Conservation (phyloP, 768 basidiomycete species). For the Favolaschia claudopus region DNA sequence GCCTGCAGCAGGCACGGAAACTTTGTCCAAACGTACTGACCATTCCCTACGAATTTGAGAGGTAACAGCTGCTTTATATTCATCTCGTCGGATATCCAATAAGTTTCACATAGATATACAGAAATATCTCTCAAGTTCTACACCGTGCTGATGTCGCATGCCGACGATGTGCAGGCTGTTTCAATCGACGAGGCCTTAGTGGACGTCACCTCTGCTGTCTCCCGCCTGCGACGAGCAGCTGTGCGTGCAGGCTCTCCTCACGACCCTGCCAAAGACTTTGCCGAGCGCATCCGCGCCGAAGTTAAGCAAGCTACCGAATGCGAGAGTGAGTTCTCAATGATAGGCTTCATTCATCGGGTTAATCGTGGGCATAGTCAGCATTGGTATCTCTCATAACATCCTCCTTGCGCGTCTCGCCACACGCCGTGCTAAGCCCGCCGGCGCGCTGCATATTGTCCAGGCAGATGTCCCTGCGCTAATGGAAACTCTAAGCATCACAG, state of each 20-base stretch:
- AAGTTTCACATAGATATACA: slow-evolving; percentile 71
- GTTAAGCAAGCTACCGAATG: slow-evolving; percentile 84
- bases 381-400: slow-evolving; percentile 92
- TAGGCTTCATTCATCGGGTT: neutral
- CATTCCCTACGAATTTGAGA: slow-evolving; percentile 94
- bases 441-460: slow-evolving; percentile 75
- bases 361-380: slow-evolving; percentile 67
- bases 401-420: slow-evolving; percentile 93
- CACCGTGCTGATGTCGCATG: slow-evolving; percentile 87
- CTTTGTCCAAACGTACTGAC: slow-evolving; percentile 78
- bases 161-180: slow-evolving; percentile 93
- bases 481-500: slow-evolving; percentile 74
- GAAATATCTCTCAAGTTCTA: slow-evolving; percentile 88
- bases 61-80: slow-evolving; percentile 45
- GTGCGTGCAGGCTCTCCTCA: slow-evolving; percentile 35
- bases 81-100: neutral
- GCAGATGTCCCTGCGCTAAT: slow-evolving; percentile 63
- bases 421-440: slow-evolving; percentile 89
- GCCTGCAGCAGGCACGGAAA: slow-evolving; percentile 80
- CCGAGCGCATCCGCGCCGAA: slow-evolving; percentile 80
- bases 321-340: slow-evolving; percentile 64
- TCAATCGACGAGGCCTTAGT: slow-evolving; percentile 96
- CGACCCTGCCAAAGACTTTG: slow-evolving; percentile 80
- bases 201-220: slow-evolving; percentile 77
- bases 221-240: slow-evolving; percentile 42